Evolutionary conservation across 352 stramenopile species (phyloP), one percentile per base, ranked within the genome.

Genomic region (Pythium guiyangense): DNA sequence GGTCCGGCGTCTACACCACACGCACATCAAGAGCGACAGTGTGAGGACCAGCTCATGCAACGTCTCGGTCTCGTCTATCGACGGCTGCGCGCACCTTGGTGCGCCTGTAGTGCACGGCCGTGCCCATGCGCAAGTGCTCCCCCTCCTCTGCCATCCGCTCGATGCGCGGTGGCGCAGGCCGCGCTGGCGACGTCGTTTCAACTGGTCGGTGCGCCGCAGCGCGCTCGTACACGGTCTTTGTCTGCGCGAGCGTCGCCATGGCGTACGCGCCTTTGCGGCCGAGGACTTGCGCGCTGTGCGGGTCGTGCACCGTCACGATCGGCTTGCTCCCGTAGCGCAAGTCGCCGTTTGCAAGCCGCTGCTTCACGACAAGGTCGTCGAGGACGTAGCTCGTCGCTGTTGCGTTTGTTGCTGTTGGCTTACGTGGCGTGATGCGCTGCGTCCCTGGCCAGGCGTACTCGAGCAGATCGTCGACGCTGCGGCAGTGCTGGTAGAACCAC

Each of bases 401-500:
- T n/a, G 46, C n/a, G n/a, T n/a, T n/a, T n/a, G n/a, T 22, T 6
- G 27, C 3, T 42, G n/a, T n/a, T n/a, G 12, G 14, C 18, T 15
- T 50, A n/a, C 20, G 25, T 14, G 12, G 47, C n/a, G 39, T 34
- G 27, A n/a, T 3, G 26, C 17, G 69, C 26, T 72, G 54, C 18
- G 72, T 72, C 0, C 53, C 75, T 5, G 74, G 78, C 78, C 78
- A 88, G 10, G 67, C 27, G 48, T 86, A 86, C 14, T 64, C 63
- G 0, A 88, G 58, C n/a, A 88, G 34, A 11, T 88, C 62, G 37
- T 88, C 78, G 11, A 82, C 75, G 0, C 69, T 84, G 43, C 63
- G 50, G 52, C 73, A 86, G 40, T 79, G 62, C 6, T 65, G 47
- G 49, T 86, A 86, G 52, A 88, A 88, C 78, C 78, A 86, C 31